Conservation (phyloP, 495 filamentous ascomycete species). For the Penicillium soppii region DNA sequence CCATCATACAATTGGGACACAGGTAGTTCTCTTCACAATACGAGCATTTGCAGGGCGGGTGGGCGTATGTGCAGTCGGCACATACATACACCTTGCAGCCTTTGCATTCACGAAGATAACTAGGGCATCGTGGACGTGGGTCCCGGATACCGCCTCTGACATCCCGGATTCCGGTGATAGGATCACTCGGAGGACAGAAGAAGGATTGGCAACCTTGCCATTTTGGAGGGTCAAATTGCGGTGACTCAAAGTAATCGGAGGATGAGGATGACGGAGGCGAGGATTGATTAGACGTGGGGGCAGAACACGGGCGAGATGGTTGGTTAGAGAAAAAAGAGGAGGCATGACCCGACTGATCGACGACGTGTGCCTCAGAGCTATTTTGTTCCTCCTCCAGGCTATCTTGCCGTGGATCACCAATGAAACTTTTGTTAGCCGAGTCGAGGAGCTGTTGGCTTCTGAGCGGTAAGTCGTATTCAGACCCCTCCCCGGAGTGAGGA, state of each 20-base stretch:
- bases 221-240: conserved; percentile 30
- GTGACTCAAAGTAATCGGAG: conserved; percentile 30
- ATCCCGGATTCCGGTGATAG: conserved; percentile 2
- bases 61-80: conserved; percentile 46
- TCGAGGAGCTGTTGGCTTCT: conserved; percentile 31
- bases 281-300: conserved; percentile 43
- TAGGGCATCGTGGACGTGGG: conserved; percentile 48
- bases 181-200: conserved; percentile 44
- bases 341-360: conserved; percentile 10
- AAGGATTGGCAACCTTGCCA: conserved; percentile 61
- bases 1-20: conserved; percentile 53
- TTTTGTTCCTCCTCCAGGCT: conserved; percentile 21
- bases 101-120: conserved; percentile 51
- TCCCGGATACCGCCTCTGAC: conserved; percentile 43
- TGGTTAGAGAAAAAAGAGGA: conserved; percentile 17
- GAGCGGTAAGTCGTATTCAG: conserved; percentile 31
- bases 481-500: conserved; percentile 8
- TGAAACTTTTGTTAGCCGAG: conserved; percentile 44
- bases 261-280: conserved; percentile 41
- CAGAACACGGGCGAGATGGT: conserved; percentile 31
- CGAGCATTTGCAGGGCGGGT: conserved; percentile 53
- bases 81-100: conserved; percentile 57
- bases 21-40: conserved; percentile 53
- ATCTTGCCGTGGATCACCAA: conserved; percentile 35
- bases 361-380: conserved; percentile 15